Base-by-base conservation (phyloP, 257 asterid species). In the Catharanthus roseus region DNA sequence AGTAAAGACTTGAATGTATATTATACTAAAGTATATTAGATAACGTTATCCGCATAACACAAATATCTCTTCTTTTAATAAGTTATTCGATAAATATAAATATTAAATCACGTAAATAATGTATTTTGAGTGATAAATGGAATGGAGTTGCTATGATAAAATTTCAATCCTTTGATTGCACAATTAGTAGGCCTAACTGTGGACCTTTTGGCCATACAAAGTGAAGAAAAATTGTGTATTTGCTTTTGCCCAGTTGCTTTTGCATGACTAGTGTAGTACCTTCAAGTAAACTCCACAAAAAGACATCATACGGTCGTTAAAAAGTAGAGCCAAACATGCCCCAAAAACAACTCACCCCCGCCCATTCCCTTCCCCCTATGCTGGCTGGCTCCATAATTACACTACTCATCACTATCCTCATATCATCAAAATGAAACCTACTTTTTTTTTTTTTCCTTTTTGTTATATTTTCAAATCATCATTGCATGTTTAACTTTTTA, bases 271-370 rank as follows among this genome's bases (percentile, higher is more conserved):
- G 6, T 21, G 34, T 3, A 54, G 26, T 54, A 13, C 31, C 74
- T 70, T 26, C 28, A n/a, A 70, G 38, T 56, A 12, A 68, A 24
- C 45, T 28, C 33, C 56, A 57, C 3, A 58, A 29, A n/a, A 51
- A 57, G 45, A 18, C 3, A 58, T 70, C 58, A 58, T 71, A 28
- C 26, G 68, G 44, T 71, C 65, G 49, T 65, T 29, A 28, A 58
- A 71, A 71, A 31, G 68, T 29, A 58, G 68, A 71, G 60, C 38
- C 60, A 42, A 44, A 62, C 15, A 45, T 38, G 75, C 28, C 75
- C 75, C 58, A 58, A 58, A n/a, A 58, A 58, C 75, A 71, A 45
- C 67, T 57, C 68, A 70, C 31, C 28, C 44, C 6, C 18, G 4
- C 23, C 28, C 50, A 24, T 2, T 29, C 28, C 44, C 6, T 33